Evolutionary conservation across 148 eudicot genomes (phyloP), one percentile per base, ranked within the genome.

Genomic region (Fagopyrum tataricum): DNA sequence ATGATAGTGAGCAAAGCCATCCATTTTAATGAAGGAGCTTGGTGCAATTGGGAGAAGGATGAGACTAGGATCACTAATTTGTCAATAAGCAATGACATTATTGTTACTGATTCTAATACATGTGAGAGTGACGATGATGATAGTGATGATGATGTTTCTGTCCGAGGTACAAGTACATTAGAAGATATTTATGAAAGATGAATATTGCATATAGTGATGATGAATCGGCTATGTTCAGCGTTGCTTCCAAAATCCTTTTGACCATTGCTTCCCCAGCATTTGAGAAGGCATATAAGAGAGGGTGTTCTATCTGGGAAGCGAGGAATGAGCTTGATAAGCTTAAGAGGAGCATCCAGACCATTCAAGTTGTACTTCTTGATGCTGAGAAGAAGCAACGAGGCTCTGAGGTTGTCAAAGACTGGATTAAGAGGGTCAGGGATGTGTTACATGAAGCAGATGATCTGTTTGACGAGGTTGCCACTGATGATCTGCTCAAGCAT

Each of bases 351-450:
- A 51, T 77, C 26, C 49, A 24, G 7, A 23, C 72, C 26, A 75
- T 79, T 13, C 73, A 72, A 40, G 74, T 21, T 15, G 67, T 72
- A 75, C 73, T 80, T 31, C 49, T 76, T n/a, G 82, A 80, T 74
- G 86, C 80, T 42, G 80, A 78, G 70, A 78, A 76, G 18, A 73
- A 37, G 73, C 78, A 78, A 51, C 11, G 42, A 12, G 75, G 75
- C 21, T 76, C 74, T 67, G 74, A 46, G 13, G 44, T 40, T 44
- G 41, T 80, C 5, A 47, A 44, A 3, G 51, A n/a, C 55, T 80
- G 79, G 81, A 62, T 76, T 0, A 46, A 46, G 49, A 46, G 11
- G 49, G 49, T 46, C 49, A 46, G 3, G 49, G 49, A 46, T 9
- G 11, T 46, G 49, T 46, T 46, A 12, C 8, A 46, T 14, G 49